Evolutionary conservation across 306 rosid species (phyloP).

Genomic region (Heteromeles arbutifolia): DNA sequence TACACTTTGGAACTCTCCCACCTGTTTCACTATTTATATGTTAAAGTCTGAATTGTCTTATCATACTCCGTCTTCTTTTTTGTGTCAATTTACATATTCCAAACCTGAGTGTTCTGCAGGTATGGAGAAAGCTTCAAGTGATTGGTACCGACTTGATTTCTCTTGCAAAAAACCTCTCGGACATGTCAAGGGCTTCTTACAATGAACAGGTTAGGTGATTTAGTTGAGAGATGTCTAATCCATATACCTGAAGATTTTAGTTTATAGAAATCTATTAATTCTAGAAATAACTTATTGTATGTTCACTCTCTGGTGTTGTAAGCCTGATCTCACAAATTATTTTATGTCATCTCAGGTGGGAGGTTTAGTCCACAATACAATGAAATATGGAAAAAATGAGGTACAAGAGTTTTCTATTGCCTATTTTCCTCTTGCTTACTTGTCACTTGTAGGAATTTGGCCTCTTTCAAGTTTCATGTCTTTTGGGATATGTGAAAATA

Average conservation of each 20-base stretch:
- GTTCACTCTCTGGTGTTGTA: slow-evolving; percentile 4
- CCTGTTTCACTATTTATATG: not conserved
- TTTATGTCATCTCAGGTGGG: slow-evolving; percentile 37
- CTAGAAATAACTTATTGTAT: not conserved
- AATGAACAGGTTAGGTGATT: slow-evolving; percentile 52
- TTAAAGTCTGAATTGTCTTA: not conserved
- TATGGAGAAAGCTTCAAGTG: slow-evolving; percentile 72
- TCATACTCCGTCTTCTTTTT: not conserved
- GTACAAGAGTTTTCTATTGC: slow-evolving; percentile 32
- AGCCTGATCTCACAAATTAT: slow-evolving; percentile 9
- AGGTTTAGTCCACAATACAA: slow-evolving; percentile 31
- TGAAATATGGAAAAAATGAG: slow-evolving; percentile 44
- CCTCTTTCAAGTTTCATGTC: not conserved
- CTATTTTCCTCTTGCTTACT: not conserved
- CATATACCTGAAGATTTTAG: slow-evolving; percentile 1
- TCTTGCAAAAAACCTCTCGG: slow-evolving; percentile 63
- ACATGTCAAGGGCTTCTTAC: slow-evolving; percentile 55
- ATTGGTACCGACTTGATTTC: slow-evolving; percentile 57
- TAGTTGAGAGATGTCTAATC: slow-evolving; percentile 5
- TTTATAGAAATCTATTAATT: not conserved
- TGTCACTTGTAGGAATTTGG: slow-evolving; percentile 4
- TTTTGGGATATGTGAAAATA: not conserved
- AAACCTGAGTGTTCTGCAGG: slow-evolving; percentile 34
- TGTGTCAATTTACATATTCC: slow-evolving; percentile 9
- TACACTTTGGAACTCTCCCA: not conserved